Evolutionary conservation across 805 yeast genomes (phyloP), one percentile per base, ranked within the genome.

Genomic region (Barnettozyma vustinii): DNA sequence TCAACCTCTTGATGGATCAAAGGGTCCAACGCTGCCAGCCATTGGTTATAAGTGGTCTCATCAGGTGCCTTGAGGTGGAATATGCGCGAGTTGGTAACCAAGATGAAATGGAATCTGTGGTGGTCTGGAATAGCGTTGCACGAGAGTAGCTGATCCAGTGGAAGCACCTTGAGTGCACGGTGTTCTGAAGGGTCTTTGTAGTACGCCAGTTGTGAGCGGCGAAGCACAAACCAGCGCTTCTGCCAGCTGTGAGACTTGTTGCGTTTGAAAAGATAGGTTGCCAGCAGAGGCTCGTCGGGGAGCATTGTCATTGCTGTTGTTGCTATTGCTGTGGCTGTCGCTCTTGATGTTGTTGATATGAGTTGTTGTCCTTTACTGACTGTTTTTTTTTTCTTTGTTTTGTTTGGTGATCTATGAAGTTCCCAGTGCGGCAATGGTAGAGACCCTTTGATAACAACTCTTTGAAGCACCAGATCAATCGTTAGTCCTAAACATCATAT

Each of bases 101-200:
- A 13, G 16, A 59, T 59, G 46, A 59, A 59, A 41, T 57, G 62
- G 32, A 37, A 53, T 27, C 46, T 45, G 37, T 52, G 51, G 25
- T 50, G 40, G 33, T 59, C 63, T 1, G 58, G 57, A 16, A 59
- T 56, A 44, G 53, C 53, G 16, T 47, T 55, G 44, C 55, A 32
- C 1, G 57, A 54, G 6, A 59, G 43, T 1, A 59, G 41, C 13
- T 54, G 52, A 18, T 48, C 52, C n/a, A 52, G 18, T 7, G 53
- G 59, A 9, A 69, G 55, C 13, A 72, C 73, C 42, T 53, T 59
- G 20, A 60, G 51, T 0, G 75, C 71, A 45, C 68, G 68, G 55
- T 69, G 64, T 52, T 72, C 76, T 25, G 56, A 52, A 7, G 66
- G 52, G 49, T 70, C 71, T 45, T 69, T 69, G 54, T 72, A 72